A percentile compares a stretch with the other conserved stretches of the same genome.
Evolutionary conservation across 805 yeast species (phyloP).

Genomic region (Starmera dryadoides): DNA sequence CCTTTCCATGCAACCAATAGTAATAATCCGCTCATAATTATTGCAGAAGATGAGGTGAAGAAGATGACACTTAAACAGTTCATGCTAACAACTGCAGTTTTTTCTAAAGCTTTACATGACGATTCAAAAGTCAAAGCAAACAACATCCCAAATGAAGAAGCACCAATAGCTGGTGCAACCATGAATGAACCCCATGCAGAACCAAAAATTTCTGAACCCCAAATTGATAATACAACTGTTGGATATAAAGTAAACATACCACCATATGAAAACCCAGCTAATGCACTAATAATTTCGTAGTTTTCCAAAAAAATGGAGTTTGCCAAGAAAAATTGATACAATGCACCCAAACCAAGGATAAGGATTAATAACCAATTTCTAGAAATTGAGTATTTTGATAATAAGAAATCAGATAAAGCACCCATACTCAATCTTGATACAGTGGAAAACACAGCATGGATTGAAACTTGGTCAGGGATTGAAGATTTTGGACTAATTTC

Average conservation of each 20-base stretch:
- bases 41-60: not conserved
- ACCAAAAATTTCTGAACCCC: constrained; percentile 87
- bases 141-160: constrained; percentile 57
- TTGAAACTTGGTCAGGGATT: constrained; percentile 45
- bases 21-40: not conserved
- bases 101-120: constrained; percentile 13
- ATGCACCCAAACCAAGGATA: constrained; percentile 26
- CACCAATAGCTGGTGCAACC: constrained; percentile 83
- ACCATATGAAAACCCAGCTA: constrained; percentile 73
- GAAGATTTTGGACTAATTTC: constrained; percentile 13
- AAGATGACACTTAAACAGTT: constrained; percentile 7
- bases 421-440: constrained; percentile 62
- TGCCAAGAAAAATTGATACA: constrained; percentile 27
- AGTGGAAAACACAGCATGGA: constrained; percentile 65
- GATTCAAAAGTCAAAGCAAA: constrained; percentile 61
- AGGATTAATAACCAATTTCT: constrained; percentile 24
- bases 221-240: constrained; percentile 70
- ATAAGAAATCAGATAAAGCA: constrained; percentile 54
- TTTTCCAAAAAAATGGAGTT: constrained; percentile 13
- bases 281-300: constrained; percentile 29
- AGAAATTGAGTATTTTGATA: constrained; percentile 18
- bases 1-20: constrained; percentile 6
- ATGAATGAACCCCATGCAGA: constrained; percentile 90
- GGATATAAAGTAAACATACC: constrained; percentile 84
- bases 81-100: not conserved